Evolutionary conservation across 495 filamentous ascomycete species (phyloP).

Genomic region (Penicillium taxi): DNA sequence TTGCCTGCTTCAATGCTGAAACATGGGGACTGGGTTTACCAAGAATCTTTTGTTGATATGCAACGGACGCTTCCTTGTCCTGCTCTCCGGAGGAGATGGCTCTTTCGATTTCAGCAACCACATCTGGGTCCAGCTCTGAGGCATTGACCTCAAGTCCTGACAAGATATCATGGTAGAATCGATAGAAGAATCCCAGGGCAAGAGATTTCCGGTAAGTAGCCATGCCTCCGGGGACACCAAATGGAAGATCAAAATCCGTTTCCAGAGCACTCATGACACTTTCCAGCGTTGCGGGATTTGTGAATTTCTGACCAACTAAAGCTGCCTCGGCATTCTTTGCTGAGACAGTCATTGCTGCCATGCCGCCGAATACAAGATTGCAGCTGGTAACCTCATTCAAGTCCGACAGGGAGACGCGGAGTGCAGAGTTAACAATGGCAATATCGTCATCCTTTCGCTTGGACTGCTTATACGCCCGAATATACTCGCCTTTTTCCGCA

Average conservation of each 20-base stretch:
- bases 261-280: constrained; percentile 79
- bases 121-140: constrained; percentile 40
- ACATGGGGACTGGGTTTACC: constrained; percentile 80
- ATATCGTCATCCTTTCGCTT: constrained; percentile 97
- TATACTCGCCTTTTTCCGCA: constrained; percentile 41
- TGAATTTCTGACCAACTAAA: constrained; percentile 69
- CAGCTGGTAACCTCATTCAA: constrained; percentile 57
- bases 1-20: constrained; percentile 86
- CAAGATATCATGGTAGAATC: constrained; percentile 72
- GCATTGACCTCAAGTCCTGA: constrained; percentile 39
- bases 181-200: constrained; percentile 81
- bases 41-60: constrained; percentile 61
- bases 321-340: constrained; percentile 67
- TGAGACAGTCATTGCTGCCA: constrained; percentile 79
- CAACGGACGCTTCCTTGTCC: constrained; percentile 41
- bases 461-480: constrained; percentile 81
- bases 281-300: constrained; percentile 73
- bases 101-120: constrained; percentile 52
- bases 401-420: constrained; percentile 62
- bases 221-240: constrained; percentile 91
- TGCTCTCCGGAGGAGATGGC: constrained; percentile 47
- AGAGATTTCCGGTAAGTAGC: constrained; percentile 88
- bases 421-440: constrained; percentile 82
- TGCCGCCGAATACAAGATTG: constrained; percentile 80
- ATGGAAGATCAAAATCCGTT: constrained; percentile 76